Evolutionary conservation across 768 basidiomycete genomes (phyloP).

Genomic region (Rickenella mellea): DNA sequence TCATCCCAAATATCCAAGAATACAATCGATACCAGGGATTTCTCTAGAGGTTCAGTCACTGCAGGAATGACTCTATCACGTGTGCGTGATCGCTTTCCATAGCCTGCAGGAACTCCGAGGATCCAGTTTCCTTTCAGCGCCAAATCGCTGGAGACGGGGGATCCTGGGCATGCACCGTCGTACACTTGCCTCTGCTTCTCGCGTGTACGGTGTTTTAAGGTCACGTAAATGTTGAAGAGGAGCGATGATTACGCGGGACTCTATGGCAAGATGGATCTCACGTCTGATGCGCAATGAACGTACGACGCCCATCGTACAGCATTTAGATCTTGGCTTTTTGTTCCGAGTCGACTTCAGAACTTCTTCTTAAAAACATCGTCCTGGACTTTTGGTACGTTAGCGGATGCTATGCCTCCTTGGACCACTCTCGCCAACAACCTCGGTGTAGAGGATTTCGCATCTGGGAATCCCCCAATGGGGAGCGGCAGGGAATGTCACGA

Average conservation of each 20-base stretch:
- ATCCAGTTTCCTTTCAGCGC: no score
- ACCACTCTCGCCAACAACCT: slow-evolving; percentile 92
- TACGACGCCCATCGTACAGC: slow-evolving; percentile 94
- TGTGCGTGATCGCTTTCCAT: no score
- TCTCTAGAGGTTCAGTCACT: no score
- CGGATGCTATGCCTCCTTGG: slow-evolving; percentile 84
- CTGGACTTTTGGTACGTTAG: slow-evolving; percentile 97
- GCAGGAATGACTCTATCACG: no score
- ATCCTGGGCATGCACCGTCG: no score
- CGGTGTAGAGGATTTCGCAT: slow-evolving; percentile 91
- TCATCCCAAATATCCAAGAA: no score
- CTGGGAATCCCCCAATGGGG: slow-evolving; percentile 87
- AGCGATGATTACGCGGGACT: slow-evolving; percentile 64
- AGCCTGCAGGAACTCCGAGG: no score
- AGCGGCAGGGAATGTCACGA: slow-evolving; percentile 97
- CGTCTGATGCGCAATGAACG: slow-evolving; percentile 79
- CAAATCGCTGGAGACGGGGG: no score
- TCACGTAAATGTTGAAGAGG: slow-evolving; percentile 94
- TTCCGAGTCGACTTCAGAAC: slow-evolving; percentile 92
- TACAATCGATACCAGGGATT: no score
- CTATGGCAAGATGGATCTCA: slow-evolving; percentile 42
- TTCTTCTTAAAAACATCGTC: slow-evolving; percentile 94
- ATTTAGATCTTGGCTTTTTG: slow-evolving; percentile 94
- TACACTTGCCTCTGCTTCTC: no score
- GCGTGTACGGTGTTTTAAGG: slow-evolving; percentile 83